Evolutionary conservation across 495 filamentous ascomycete species (phyloP).

Genomic region (Hyaloscypha bicolor): DNA sequence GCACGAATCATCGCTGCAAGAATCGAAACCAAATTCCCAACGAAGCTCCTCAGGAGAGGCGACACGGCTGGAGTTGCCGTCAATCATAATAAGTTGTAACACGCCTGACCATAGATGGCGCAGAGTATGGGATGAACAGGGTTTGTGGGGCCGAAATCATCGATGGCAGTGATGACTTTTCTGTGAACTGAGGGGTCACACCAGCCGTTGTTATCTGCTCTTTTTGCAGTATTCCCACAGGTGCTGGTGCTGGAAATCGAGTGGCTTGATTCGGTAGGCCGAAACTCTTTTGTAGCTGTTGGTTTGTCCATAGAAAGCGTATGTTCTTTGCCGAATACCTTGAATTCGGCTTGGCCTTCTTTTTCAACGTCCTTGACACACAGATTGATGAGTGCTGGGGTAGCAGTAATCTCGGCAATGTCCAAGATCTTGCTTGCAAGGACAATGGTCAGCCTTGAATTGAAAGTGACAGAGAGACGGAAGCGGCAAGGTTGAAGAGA

Average conservation of each 20-base stretch:
- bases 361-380: constrained; percentile 4
- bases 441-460: constrained; percentile 7
- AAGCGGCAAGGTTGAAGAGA: constrained; percentile 1
- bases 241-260: not conserved
- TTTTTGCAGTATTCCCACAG: constrained; percentile 1
- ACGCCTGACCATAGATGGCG: too few species aligned
- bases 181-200: not conserved
- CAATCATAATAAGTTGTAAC: constrained; percentile 7
- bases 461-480: not conserved
- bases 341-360: constrained; percentile 5
- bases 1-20: constrained; percentile 6
- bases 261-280: constrained; percentile 1
- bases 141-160: too few species aligned
- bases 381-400: not conserved
- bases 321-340: constrained; percentile 2
- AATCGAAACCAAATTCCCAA: constrained; percentile 9
- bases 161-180: too few species aligned
- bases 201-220: not conserved
- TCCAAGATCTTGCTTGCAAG: constrained; percentile 4
- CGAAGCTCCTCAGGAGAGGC: constrained; percentile 11
- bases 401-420: constrained; percentile 2
- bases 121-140: too few species aligned
- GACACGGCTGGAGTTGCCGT: constrained; percentile 12
- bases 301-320: not conserved
- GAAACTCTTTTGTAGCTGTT: not conserved